A percentile compares a stretch with the other conserved stretches of the same genome.
Evolutionary conservation across 2,329 filamentous ascomycete species (phyloP).

Genomic region (Penicillium sp.): DNA sequence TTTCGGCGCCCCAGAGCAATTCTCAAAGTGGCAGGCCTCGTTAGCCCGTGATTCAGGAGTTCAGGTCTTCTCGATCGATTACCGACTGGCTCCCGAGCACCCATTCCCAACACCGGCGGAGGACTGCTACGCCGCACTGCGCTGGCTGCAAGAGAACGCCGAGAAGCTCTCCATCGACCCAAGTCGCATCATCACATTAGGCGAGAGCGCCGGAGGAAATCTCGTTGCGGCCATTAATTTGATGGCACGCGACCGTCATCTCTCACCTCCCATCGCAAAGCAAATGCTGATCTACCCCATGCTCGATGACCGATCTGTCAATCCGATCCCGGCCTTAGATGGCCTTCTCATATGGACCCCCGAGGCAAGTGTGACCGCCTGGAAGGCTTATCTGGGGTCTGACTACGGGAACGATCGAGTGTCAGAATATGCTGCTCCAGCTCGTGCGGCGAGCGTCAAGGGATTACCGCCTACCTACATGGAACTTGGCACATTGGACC

Average conservation of each 20-base stretch:
- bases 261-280: conserved; percentile 36
- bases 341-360: conserved; percentile 39
- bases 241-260: conserved; percentile 38
- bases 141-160: conserved; percentile 43
- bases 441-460: conserved; percentile 37
- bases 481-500: conserved; percentile 47
- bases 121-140: conserved; percentile 33
- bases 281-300: conserved; percentile 52
- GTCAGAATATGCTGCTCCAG: conserved; percentile 40
- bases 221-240: conserved; percentile 44
- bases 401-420: conserved; percentile 37
- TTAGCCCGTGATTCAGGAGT: conserved; percentile 20
- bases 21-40: conserved; percentile 9
- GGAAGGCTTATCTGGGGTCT: conserved; percentile 45
- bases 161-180: conserved; percentile 45
- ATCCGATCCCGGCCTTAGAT: conserved; percentile 35
- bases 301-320: conserved; percentile 49
- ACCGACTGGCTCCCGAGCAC: conserved; percentile 29
- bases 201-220: conserved; percentile 48
- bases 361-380: conserved; percentile 45
- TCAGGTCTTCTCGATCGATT: conserved; percentile 30
- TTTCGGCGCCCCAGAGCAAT: conserved; percentile 16
- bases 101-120: conserved; percentile 24
- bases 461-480: conserved; percentile 49
- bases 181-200: conserved; percentile 43